Evolutionary conservation across 208 protist species (phyloP), one percentile per base, ranked within the genome.

Genomic region (Acanthamoeba divionensis): DNA sequence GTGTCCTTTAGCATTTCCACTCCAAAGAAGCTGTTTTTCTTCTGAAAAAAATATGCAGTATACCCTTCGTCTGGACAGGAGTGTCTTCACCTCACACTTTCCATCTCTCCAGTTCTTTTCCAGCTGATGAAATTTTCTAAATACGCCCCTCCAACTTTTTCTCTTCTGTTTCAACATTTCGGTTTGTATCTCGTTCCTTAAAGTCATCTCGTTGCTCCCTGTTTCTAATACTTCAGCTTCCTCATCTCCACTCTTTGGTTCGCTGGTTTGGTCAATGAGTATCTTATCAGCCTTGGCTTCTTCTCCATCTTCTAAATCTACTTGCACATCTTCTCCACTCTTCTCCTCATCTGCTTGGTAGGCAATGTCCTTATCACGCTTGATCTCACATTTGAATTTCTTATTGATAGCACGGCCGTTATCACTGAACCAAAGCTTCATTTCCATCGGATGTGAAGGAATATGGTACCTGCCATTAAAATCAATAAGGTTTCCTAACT

Each of bases 31-130:
- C 21, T 79, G 69, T 48, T 79, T 79, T 15, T 79, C 69, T 33
- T 79, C 69, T 41, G 69, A 79, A 48, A 79, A 79, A 48, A 79
- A 48, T 2, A 79, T 79, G 69, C 69, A 79, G 13, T 79, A 79
- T 24, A 79, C 69, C 12, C 69, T 41, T 0, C 69, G 33, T 3
- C 69, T 41, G 0, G 69, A 79, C 3, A 79, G 47, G 7, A 79
- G 45, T 3, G 69, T 79, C 69, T 79, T 79, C 9, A 79, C 69
- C 2, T 41, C 69, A 48, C 69, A 79, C 47, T 79, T 79, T 41
- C 69, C 69, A 8, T 79, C 2, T 29, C 57, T 79, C 69, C 69
- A 79, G 69, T 79, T 79, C 13, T 48, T 41, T 48, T 79, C 69
- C 45, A 79, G n/a, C 41, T 79, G 69, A 48, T 79, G 69, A 33